Conservation (phyloP, 306 rosid genomes). For the Psophocarpus tetragonolobus region DNA sequence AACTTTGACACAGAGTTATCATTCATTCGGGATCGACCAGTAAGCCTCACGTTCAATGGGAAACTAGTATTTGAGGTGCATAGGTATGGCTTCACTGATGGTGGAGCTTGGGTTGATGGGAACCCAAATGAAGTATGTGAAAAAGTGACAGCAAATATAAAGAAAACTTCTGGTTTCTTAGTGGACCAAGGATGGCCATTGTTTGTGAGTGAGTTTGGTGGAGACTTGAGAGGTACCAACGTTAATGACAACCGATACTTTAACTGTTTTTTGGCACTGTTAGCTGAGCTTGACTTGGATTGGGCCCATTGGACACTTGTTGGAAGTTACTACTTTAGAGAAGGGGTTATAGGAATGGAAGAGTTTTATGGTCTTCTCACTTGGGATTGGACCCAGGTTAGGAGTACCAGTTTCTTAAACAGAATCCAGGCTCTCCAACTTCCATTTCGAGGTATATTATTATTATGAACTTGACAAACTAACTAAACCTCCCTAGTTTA, state of each 20-base stretch:
- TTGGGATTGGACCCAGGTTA: constrained; percentile 56
- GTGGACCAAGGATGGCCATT: constrained; percentile 73
- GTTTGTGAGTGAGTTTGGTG: constrained; percentile 81
- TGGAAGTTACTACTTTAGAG: constrained; percentile 76
- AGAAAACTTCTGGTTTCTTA: constrained; percentile 51
- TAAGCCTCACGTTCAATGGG: constrained; percentile 52
- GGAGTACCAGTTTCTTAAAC: constrained; percentile 56
- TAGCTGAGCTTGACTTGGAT: constrained; percentile 79
- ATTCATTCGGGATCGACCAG: constrained; percentile 47
- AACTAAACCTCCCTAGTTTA: neutral
- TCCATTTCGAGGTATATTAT: constrained; percentile 69
- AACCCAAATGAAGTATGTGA: constrained; percentile 85
- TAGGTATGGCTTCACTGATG: constrained; percentile 77
- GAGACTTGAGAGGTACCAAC: constrained; percentile 74
- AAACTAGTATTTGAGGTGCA: constrained; percentile 82
- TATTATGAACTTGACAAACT: neutral
- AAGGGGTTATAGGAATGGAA: constrained; percentile 69
- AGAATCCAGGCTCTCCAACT: constrained; percentile 63
- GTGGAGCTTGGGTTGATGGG: constrained; percentile 61
- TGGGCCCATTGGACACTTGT: constrained; percentile 84
- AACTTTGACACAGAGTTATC: constrained; percentile 71
- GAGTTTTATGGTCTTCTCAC: constrained; percentile 69
- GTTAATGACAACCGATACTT: constrained; percentile 81
- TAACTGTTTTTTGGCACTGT: constrained; percentile 56
- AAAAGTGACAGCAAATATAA: constrained; percentile 43